Conservation (phyloP, 208 protist species). For the Trypanosomatidae sp. region DNA sequence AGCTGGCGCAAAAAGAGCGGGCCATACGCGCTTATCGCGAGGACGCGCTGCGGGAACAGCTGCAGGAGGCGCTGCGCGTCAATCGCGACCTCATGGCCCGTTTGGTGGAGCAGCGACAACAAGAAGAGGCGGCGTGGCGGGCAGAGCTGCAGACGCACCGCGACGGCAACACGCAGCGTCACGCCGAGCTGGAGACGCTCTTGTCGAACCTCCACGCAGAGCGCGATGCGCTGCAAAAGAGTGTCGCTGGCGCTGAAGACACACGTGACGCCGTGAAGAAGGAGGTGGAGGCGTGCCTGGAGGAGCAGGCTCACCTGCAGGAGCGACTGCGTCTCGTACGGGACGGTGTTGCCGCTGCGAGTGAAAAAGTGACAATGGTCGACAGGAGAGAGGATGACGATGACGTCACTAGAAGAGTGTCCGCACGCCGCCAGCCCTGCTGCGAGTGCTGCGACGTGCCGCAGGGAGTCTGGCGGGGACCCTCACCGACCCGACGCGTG, state of each 20-base stretch:
- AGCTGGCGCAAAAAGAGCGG: conserved; percentile 67
- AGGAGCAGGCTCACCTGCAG: background rate
- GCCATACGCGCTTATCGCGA: conserved; percentile 49
- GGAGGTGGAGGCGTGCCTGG: conserved; percentile 20
- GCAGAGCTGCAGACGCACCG: conserved; percentile 33
- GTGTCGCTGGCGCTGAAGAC: no score
- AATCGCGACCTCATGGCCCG: conserved; percentile 33
- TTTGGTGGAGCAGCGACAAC: conserved; percentile 16
- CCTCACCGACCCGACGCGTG: conserved; percentile 13
- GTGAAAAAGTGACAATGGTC: no score
- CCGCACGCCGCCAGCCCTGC: no score
- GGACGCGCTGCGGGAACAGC: conserved; percentile 50
- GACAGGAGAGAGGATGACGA: no score
- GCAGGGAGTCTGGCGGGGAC: conserved; percentile 1
- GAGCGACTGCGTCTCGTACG: background rate
- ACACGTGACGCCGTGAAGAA: no score
- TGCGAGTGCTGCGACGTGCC: conserved; percentile 22
- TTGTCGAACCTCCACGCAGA: conserved; percentile 33
- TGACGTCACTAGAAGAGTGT: no score
- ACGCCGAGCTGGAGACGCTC: conserved; percentile 23
- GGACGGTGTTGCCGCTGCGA: no score
- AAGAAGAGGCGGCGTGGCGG: conserved; percentile 21
- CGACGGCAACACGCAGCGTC: background rate
- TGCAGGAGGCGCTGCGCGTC: conserved; percentile 29
- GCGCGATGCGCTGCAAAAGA: conserved; percentile 24